A percentile compares a stretch with the other conserved stretches of the same genome.
phyloP scores from a whole-genome alignment of 768 basidiomycete genomes.

The Leccinum obscurum region DNA sequence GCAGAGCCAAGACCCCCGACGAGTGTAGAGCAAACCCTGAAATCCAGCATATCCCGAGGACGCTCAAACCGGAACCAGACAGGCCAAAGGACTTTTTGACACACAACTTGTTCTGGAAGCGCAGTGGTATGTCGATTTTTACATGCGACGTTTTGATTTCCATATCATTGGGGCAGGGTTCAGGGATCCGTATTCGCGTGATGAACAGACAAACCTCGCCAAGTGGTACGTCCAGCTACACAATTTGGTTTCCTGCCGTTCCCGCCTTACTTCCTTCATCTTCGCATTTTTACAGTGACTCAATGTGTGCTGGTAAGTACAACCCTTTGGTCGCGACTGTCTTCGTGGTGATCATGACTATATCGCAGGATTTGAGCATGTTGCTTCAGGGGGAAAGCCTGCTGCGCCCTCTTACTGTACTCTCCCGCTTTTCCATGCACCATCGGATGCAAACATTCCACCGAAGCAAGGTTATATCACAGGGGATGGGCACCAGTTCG shows the following conservation, averaged over 20 bases:
- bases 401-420: slow-evolving; percentile 55
- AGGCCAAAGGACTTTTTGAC: slow-evolving; percentile 56
- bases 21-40: slow-evolving; percentile 42
- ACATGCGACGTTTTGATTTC: no score
- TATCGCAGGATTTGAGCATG: slow-evolving; percentile 50
- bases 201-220: slow-evolving; percentile 51
- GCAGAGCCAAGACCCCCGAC: slow-evolving; percentile 37
- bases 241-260: neutral
- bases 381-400: slow-evolving; percentile 34
- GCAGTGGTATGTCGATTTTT: slow-evolving; percentile 15
- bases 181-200: slow-evolving; percentile 61
- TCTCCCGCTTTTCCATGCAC: slow-evolving; percentile 53
- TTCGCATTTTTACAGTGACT: slow-evolving; percentile 38
- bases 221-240: slow-evolving; percentile 43
- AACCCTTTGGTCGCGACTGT: neutral
- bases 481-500: slow-evolving; percentile 54
- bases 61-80: slow-evolving; percentile 45
- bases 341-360: neutral
- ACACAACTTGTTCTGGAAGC: slow-evolving; percentile 55
- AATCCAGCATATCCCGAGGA: slow-evolving; percentile 42
- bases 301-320: slow-evolving; percentile 48
- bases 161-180: slow-evolving; percentile 41
- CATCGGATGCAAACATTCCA: slow-evolving; percentile 22
- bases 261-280: neutral
- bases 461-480: slow-evolving; percentile 47